A percentile compares a stretch with the other conserved stretches of the same genome.
Evolutionary conservation across 169 alveolate genomes (phyloP).

Genomic region (Plasmodium sp.): DNA sequence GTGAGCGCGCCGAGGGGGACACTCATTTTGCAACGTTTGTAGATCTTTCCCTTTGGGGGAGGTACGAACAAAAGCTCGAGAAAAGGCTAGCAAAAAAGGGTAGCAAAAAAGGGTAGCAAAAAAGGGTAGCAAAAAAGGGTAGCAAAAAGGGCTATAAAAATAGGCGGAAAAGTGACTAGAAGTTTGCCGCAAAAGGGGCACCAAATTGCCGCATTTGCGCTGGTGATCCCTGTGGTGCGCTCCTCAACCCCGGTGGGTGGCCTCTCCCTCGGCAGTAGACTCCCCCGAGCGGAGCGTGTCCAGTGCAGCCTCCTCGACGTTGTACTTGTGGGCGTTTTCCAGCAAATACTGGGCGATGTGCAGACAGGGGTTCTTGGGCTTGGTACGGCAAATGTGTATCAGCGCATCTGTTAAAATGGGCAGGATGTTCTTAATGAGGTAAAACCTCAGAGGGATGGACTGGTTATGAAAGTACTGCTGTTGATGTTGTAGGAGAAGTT

Average conservation of each 20-base stretch:
- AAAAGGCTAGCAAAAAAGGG: background rate
- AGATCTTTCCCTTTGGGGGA: background rate
- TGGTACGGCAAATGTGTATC: conserved; percentile 50
- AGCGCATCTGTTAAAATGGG: conserved; percentile 69
- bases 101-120: background rate
- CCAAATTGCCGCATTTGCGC: no score
- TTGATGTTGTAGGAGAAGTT: conserved; percentile 35
- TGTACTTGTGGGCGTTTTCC: conserved; percentile 56
- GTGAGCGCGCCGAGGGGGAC: background rate
- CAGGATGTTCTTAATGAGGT: conserved; percentile 40
- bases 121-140: background rate
- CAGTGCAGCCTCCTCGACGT: conserved; percentile 16
- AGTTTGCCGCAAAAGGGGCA: no score
- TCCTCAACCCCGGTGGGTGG: background rate
- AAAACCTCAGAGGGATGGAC: conserved; percentile 45
- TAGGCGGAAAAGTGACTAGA: no score
- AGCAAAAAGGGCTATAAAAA: background rate
- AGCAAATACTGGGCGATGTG: conserved; percentile 62
- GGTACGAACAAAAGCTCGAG: background rate
- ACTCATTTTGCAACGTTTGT: background rate
- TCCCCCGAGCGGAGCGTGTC: background rate
- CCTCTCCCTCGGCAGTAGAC: background rate
- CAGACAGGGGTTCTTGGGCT: conserved; percentile 61
- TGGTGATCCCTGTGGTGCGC: no score
- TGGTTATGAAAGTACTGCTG: conserved; percentile 61